Conservation (phyloP, 805 yeast species). For the Starmerella gropengiesseri region DNA sequence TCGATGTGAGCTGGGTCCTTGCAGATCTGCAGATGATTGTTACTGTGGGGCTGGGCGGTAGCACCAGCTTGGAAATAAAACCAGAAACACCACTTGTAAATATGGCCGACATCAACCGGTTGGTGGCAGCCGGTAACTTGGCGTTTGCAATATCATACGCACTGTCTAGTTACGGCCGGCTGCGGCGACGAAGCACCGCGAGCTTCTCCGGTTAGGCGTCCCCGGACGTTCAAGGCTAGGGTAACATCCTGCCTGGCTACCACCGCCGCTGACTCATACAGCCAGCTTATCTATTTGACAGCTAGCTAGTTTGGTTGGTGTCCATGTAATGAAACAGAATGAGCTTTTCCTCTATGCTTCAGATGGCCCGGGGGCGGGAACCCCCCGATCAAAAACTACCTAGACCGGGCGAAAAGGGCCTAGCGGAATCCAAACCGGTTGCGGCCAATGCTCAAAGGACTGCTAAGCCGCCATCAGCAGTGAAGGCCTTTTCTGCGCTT, state of each 20-base stretch:
- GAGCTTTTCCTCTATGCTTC: constrained; percentile 22
- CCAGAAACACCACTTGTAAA: constrained; percentile 13
- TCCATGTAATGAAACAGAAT: background rate
- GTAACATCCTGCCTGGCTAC: background rate
- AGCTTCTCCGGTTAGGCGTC: too few species aligned
- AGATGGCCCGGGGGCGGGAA: constrained; percentile 21
- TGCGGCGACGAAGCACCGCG: constrained; percentile 16
- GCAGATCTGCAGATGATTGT: constrained; percentile 10
- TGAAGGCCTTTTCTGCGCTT: too few species aligned
- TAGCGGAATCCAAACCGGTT: too few species aligned
- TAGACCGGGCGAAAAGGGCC: too few species aligned
- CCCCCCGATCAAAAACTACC: constrained; percentile 7
- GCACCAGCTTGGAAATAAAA: constrained; percentile 3
- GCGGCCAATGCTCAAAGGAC: too few species aligned
- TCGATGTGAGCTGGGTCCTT: constrained; percentile 10
- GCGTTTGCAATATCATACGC: constrained; percentile 21
- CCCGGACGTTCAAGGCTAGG: background rate
- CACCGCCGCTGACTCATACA: background rate
- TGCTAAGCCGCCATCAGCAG: too few species aligned
- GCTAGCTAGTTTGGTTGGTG: background rate
- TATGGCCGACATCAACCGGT: constrained; percentile 13
- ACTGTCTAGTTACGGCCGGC: constrained; percentile 15
- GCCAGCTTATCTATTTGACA: background rate
- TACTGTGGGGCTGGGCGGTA: background rate
- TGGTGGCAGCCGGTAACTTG: constrained; percentile 16